Evolutionary conservation across 441 rosid species (phyloP).

Genomic region (Erodium trifolium): DNA sequence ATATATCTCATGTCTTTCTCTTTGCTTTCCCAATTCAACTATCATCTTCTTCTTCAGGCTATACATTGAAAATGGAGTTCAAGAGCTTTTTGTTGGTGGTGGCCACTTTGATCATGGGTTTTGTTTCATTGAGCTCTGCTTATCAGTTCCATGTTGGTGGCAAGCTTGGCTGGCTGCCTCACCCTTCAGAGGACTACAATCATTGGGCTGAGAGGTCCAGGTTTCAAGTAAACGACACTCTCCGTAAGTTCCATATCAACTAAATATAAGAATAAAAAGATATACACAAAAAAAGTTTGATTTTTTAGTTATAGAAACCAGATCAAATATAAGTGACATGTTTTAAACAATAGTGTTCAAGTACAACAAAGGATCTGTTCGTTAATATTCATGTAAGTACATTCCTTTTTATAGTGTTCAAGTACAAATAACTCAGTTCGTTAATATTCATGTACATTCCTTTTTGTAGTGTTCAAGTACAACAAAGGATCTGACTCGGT

Average conservation of each 20-base stretch:
- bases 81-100: not conserved
- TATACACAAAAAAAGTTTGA: too few relatives aligned
- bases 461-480: constrained; percentile 57
- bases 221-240: constrained; percentile 75
- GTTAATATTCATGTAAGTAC: too few relatives aligned
- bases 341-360: too few relatives aligned
- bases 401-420: too few relatives aligned
- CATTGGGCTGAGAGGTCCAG: constrained; percentile 73
- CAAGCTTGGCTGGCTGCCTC: constrained; percentile 62
- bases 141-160: constrained; percentile 64
- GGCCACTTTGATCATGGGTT: too few relatives aligned
- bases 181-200: constrained; percentile 53
- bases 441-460: not conserved
- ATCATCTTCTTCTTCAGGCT: not conserved
- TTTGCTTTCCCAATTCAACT: not conserved
- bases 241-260: constrained; percentile 43
- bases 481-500: constrained; percentile 62
- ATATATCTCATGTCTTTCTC: not conserved
- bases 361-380: too few relatives aligned
- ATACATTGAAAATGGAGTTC: not conserved
- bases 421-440: too few relatives aligned
- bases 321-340: too few relatives aligned
- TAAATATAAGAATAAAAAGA: too few relatives aligned
- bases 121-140: constrained; percentile 15
- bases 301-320: too few relatives aligned